Evolutionary conservation across 1,139 yeast species (phyloP), one percentile per base, ranked within the genome.

Genomic region (Candida sp.): DNA sequence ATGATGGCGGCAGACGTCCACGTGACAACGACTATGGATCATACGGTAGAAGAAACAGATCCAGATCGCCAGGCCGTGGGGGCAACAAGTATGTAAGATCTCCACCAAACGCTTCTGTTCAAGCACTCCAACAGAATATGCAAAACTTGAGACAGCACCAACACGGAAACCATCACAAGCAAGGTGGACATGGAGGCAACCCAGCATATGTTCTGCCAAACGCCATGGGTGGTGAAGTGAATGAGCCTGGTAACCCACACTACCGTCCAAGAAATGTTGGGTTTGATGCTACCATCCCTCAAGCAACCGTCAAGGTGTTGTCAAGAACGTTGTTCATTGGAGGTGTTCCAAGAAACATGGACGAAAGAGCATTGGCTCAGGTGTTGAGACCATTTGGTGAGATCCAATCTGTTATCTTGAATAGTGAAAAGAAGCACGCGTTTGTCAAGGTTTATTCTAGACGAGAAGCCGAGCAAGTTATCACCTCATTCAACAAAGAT

Each of bases 371-470:
- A 50, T 77, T 94, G 45, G 81, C 87, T 3, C 74, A 80, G 28
- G 82, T 83, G 8, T 79, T 94, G 60, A 83, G 87, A 64, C 96
- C 97, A n/a, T 89, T 77, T 66, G 98, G 96, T n/a, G 96, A 89
- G 63, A 96, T 93, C 26, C 99, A 94, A 72, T 88, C 96, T 55
- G 89, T 91, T 38, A 90, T 93, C 49, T 75, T 92, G 63, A 91
- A 93, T 72, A 83, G 85, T 59, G 96, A 91, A 60, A 86, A 96
- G 72, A 90, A 89, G 62, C 98, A 94, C 71, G 99, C 98, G 0
- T 94, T 94, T 66, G 96, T 93, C 48, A 94, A 94, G 70, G 96
- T 93, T n/a, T 91, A 89, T 66, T 90, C 96, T n/a, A 84, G 99
- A 72, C 81, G 80, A 46, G 98, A 93, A 68, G 99, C 99, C 26